Conservation (phyloP, 345 rosid species). For the Psidium friedrichsthalianum region DNA sequence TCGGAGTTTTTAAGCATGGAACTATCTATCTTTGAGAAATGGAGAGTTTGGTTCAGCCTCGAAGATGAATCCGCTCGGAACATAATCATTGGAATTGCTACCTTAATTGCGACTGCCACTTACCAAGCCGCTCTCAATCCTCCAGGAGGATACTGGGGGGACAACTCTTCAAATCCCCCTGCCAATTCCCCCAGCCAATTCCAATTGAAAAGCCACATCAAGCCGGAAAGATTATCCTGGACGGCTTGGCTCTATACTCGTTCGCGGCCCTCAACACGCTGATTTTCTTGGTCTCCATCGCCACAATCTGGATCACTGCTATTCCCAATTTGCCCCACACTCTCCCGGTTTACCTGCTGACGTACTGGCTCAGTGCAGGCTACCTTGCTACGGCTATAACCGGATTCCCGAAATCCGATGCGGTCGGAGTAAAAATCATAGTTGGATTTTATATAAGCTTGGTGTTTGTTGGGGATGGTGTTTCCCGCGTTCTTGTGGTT, state of each 20-base stretch:
- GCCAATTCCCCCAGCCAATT: neutral
- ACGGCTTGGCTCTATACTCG: fast-evolving
- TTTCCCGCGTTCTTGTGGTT: too few relatives aligned
- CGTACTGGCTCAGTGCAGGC: too few relatives aligned
- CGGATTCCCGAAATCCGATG: too few relatives aligned
- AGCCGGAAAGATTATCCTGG: neutral
- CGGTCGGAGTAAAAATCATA: too few relatives aligned
- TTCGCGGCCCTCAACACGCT: neutral
- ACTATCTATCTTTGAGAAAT: neutral
- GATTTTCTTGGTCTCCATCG: neutral
- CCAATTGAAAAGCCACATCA: neutral
- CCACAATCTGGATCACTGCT: neutral
- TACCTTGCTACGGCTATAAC: too few relatives aligned
- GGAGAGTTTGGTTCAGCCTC: fast-evolving
- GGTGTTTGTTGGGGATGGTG: too few relatives aligned
- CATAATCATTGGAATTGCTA: neutral
- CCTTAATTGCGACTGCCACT: neutral
- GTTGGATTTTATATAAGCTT: too few relatives aligned
- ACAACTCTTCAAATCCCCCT: neutral
- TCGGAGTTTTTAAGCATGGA: neutral
- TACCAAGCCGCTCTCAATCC: neutral
- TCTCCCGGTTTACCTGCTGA: too few relatives aligned
- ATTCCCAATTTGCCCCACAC: too few relatives aligned
- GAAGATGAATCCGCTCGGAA: neutral
- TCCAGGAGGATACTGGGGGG: neutral